phyloP scores from a whole-genome alignment of 2,329 filamentous ascomycete species.

The Penicillium rolfsii region DNA sequence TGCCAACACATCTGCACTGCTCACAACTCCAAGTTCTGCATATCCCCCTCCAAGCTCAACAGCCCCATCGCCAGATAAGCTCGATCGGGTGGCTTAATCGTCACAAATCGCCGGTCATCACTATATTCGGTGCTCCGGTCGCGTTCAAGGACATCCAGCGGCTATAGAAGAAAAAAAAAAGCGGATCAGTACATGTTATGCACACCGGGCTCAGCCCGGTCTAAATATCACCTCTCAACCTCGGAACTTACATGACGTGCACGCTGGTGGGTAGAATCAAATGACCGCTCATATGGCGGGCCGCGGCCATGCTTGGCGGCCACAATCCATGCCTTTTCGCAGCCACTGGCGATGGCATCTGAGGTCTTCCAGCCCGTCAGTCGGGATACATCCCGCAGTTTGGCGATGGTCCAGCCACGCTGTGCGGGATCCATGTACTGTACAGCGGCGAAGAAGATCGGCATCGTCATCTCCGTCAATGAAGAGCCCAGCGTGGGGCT shows the following conservation, averaged over 20 bases:
- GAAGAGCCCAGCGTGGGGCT: constrained; percentile 79
- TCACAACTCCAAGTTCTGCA: constrained; percentile 64
- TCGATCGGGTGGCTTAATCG: constrained; percentile 65
- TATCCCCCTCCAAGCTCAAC: constrained; percentile 75
- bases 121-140: constrained; percentile 33
- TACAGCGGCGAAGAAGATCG: constrained; percentile 83
- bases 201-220: not conserved
- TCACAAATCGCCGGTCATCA: constrained; percentile 58
- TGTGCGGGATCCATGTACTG: constrained; percentile 74
- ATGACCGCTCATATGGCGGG: constrained; percentile 65
- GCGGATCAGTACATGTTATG: constrained; percentile 26
- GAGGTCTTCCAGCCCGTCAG: constrained; percentile 88
- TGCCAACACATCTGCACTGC: not conserved
- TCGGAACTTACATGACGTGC: constrained; percentile 21
- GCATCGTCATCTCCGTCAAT: constrained; percentile 79
- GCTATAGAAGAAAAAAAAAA: constrained; percentile 6
- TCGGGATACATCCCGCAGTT: constrained; percentile 73
- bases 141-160: constrained; percentile 32
- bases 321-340: constrained; percentile 81
- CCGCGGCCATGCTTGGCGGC: constrained; percentile 73
- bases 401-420: constrained; percentile 74
- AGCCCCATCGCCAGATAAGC: constrained; percentile 78
- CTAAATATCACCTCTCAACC: constrained; percentile 1
- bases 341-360: constrained; percentile 77
- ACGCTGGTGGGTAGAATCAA: constrained; percentile 21